phyloP scores from a whole-genome alignment of 805 yeast genomes.

The Teunomyces aglyptinius region DNA sequence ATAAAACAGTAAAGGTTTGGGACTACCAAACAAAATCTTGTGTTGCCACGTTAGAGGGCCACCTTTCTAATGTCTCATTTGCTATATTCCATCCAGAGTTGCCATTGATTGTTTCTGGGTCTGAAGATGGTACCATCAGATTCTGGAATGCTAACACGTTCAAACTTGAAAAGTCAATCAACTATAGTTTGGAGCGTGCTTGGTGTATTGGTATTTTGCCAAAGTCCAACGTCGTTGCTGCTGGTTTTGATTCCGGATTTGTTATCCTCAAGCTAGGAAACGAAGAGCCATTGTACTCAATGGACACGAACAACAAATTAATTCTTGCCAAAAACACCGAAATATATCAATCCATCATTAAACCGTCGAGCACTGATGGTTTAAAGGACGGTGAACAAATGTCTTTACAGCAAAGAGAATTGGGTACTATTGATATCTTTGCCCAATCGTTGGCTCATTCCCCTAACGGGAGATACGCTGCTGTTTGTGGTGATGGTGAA shows the following conservation, averaged over 20 bases:
- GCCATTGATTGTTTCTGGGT: conserved; percentile 91
- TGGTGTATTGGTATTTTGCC: conserved; percentile 88
- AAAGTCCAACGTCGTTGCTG: conserved; percentile 72
- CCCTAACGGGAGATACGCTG: conserved; percentile 95
- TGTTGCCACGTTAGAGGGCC: conserved; percentile 93
- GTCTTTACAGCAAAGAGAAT: conserved; percentile 77
- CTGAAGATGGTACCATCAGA: conserved; percentile 93
- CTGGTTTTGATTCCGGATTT: conserved; percentile 94
- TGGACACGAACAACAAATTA: conserved; percentile 91
- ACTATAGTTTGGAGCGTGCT: conserved; percentile 90
- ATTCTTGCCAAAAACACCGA: conserved; percentile 91
- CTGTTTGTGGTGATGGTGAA: conserved; percentile 98
- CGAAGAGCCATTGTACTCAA: conserved; percentile 89
- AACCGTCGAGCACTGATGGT: conserved; percentile 58
- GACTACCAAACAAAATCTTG: conserved; percentile 96
- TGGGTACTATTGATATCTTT: conserved; percentile 91
- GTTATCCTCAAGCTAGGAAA: conserved; percentile 87
- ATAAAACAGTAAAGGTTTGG: conserved; percentile 85
- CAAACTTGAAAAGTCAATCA: conserved; percentile 86
- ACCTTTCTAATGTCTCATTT: conserved; percentile 89
- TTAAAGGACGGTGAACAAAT: conserved; percentile 79
- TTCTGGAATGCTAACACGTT: conserved; percentile 95
- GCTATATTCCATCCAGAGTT: conserved; percentile 98
- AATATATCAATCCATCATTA: conserved; percentile 78
- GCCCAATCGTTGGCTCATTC: conserved; percentile 88